phyloP scores from a whole-genome alignment of 164 flowering plant species.

The Stephania yunnanensis region DNA sequence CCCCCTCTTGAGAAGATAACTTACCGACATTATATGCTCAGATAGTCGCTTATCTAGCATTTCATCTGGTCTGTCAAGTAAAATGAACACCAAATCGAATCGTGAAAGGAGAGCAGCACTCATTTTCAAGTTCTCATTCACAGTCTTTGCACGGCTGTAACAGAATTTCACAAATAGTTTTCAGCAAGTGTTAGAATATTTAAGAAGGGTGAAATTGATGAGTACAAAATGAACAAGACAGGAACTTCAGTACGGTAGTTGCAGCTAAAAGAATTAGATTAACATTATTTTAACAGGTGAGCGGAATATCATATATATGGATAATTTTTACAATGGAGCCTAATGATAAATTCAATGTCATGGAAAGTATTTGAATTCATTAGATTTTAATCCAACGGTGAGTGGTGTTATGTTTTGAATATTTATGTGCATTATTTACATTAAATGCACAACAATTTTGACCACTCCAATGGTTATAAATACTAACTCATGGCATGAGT shows the following conservation, averaged over 20 bases:
- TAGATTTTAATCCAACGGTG: too few species aligned
- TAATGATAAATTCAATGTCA: too few species aligned
- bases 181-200: not conserved
- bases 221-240: not conserved
- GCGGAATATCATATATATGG: too few species aligned
- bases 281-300: too few species aligned
- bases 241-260: not conserved
- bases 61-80: slow-evolving; percentile 93
- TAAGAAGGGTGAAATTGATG: too few species aligned
- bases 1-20: slow-evolving; percentile 23
- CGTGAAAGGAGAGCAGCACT: slow-evolving; percentile 93
- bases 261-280: not conserved
- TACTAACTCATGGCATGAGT: too few species aligned
- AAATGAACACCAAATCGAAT: slow-evolving; percentile 95
- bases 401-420: too few species aligned
- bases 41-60: slow-evolving; percentile 79
- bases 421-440: too few species aligned
- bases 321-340: too few species aligned
- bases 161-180: not conserved
- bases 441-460: too few species aligned
- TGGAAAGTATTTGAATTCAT: too few species aligned
- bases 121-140: slow-evolving; percentile 96
- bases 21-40: slow-evolving; percentile 96
- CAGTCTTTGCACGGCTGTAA: slow-evolving; percentile 98
- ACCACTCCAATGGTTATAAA: too few species aligned